Percentiles rank a stretch among this genome's conserved stretches.
Conservation (phyloP, 225 moss, liverwort and hornwort species). For the Takakia lepidozioides region DNA sequence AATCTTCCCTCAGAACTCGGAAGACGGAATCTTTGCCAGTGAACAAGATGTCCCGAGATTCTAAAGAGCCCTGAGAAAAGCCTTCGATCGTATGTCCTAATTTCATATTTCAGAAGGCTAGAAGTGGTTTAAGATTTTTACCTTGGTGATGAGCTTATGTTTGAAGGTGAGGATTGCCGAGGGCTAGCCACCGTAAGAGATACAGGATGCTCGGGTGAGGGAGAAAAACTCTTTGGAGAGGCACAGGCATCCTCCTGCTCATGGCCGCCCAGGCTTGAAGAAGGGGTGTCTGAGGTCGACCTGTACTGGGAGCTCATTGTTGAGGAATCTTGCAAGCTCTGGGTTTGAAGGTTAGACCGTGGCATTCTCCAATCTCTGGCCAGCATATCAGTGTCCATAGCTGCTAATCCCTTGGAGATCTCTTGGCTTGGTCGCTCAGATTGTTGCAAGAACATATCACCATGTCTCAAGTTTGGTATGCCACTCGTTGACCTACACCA, state of each 20-base stretch:
- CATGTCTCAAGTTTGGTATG: constrained; percentile 14
- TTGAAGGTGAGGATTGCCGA: constrained; percentile 18
- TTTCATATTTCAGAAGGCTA: no score
- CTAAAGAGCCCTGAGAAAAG: no score
- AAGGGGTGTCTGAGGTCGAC: constrained; percentile 24
- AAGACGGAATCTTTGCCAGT: no score
- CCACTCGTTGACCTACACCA: constrained; percentile 6
- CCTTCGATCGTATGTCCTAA: no score
- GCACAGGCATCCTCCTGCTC: constrained; percentile 29
- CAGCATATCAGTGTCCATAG: neutral
- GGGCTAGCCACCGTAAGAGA: constrained; percentile 7
- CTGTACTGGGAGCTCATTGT: constrained; percentile 8
- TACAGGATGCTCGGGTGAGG: constrained; percentile 16
- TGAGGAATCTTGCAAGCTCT: neutral
- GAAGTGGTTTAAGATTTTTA: no score
- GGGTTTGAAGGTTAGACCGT: neutral
- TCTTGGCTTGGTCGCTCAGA: neutral
- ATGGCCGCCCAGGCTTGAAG: constrained; percentile 37
- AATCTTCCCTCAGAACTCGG: no score
- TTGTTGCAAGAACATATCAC: constrained; percentile 14
- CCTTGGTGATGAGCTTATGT: constrained; percentile 15
- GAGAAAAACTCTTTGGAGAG: constrained; percentile 7
- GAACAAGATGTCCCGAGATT: no score
- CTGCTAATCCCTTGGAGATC: neutral
- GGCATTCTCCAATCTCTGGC: constrained; percentile 10